Conservation (phyloP, 164 flowering plant genomes). For the Saururus chinensis region DNA sequence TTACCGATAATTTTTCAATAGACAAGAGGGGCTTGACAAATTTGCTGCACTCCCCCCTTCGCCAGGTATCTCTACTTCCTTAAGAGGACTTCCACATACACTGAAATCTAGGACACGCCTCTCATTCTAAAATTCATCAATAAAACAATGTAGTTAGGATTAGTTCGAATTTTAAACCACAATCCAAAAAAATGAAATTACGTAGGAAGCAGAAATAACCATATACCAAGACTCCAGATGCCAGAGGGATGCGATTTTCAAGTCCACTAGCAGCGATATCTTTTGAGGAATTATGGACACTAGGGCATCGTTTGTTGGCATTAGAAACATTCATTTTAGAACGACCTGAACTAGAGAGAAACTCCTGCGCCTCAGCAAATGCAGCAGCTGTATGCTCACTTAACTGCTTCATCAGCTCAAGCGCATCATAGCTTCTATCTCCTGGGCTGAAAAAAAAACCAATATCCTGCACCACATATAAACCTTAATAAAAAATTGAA, state of each 20-base stretch:
- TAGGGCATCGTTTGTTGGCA: slow-evolving; percentile 16
- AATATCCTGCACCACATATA: slow-evolving; percentile 45
- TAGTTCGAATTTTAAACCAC: not conserved
- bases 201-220: not conserved
- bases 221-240: slow-evolving; percentile 38
- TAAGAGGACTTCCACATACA: slow-evolving; percentile 73
- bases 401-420: slow-evolving; percentile 75
- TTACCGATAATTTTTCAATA: not conserved
- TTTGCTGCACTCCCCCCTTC: slow-evolving; percentile 7
- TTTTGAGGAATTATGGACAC: slow-evolving; percentile 8
- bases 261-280: slow-evolving; percentile 17
- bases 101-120: slow-evolving; percentile 85
- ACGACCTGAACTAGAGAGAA: slow-evolving; percentile 52
- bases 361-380: slow-evolving; percentile 67
- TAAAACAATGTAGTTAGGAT: not conserved
- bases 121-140: slow-evolving; percentile 19
- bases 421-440: slow-evolving; percentile 71
- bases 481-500: too few relatives aligned
- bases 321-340: slow-evolving; percentile 21
- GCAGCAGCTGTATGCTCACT: slow-evolving; percentile 68
- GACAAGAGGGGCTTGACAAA: not conserved
- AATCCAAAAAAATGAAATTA: not conserved
- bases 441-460: slow-evolving; percentile 68
- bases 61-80: slow-evolving; percentile 27
- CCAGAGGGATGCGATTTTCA: slow-evolving; percentile 16